These are phyloP conservation scores for Jaenimonas drosophilae DNA, from an alignment of 208 protist genomes.

Conservation along the genomic window DNA sequence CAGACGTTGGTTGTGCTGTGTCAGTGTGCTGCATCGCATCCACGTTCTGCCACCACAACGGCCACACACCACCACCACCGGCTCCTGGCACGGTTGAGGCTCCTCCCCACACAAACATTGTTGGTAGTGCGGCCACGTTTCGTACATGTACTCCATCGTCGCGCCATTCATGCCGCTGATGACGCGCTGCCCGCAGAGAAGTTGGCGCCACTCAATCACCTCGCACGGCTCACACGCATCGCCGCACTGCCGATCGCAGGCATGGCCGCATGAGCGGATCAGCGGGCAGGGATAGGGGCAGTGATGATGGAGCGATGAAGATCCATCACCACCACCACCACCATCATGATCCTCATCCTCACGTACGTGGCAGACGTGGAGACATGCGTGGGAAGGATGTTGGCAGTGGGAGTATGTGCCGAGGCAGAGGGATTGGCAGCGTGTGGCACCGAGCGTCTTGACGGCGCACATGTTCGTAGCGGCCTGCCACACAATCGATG, in stretches of 20 bases:
- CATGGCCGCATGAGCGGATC: conserved; percentile 54
- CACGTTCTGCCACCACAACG: conserved; percentile 51
- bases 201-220: conserved; percentile 50
- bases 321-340: not conserved
- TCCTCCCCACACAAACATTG: conserved; percentile 37
- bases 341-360: not conserved
- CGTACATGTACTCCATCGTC: conserved; percentile 23
- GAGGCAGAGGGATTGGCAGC: conserved; percentile 62
- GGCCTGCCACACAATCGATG: conserved; percentile 13
- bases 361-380: conserved; percentile 46
- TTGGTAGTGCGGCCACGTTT: conserved; percentile 64
- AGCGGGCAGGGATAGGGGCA: conserved; percentile 73
- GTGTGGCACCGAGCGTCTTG: conserved; percentile 26
- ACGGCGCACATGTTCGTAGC: conserved; percentile 20
- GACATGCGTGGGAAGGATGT: conserved; percentile 54
- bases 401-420: conserved; percentile 45
- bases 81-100: conserved; percentile 28
- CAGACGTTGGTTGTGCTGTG: not conserved
- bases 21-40: conserved; percentile 24
- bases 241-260: conserved; percentile 53
- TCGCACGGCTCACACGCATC: conserved; percentile 59
- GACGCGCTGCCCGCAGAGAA: conserved; percentile 76
- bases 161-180: conserved; percentile 45
- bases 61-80: conserved; percentile 46
- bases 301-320: not conserved